Evolutionary conservation across 768 basidiomycete genomes (phyloP).

Genomic region (Boletus reticulatus): DNA sequence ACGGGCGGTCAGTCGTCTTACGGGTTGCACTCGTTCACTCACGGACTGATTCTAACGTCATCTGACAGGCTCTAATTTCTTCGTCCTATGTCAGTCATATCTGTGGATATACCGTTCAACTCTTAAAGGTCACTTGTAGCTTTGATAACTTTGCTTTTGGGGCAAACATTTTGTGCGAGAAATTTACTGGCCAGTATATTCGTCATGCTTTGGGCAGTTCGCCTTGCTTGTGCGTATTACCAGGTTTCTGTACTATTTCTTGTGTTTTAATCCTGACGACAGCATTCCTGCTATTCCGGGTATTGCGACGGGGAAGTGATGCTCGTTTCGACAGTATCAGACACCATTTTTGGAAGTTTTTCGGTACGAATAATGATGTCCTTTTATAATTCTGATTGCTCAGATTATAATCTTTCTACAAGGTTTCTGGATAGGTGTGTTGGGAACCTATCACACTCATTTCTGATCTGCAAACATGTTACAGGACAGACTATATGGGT

Average conservation of each 20-base stretch:
- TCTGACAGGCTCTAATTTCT: no score
- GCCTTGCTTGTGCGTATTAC: neutral
- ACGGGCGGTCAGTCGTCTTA: no score
- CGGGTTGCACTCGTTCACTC: no score
- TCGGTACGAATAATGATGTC: no score
- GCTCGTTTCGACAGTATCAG: neutral
- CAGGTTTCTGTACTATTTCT: neutral
- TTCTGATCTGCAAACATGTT: neutral
- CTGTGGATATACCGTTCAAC: no score
- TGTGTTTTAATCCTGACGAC: no score
- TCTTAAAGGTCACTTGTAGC: neutral
- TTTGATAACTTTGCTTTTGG: neutral
- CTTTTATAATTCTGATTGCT: no score
- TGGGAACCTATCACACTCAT: no score
- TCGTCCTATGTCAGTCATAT: no score
- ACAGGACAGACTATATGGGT: neutral
- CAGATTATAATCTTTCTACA: no score
- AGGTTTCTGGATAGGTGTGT: neutral
- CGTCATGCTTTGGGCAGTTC: neutral
- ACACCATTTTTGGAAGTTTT: neutral
- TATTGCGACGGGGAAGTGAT: neutral
- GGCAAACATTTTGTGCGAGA: neutral
- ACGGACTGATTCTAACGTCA: no score
- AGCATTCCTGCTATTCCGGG: no score
- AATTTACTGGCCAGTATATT: neutral